phyloP scores from a whole-genome alignment of 164 flowering plant genomes.

The Berberis vulgaris region DNA sequence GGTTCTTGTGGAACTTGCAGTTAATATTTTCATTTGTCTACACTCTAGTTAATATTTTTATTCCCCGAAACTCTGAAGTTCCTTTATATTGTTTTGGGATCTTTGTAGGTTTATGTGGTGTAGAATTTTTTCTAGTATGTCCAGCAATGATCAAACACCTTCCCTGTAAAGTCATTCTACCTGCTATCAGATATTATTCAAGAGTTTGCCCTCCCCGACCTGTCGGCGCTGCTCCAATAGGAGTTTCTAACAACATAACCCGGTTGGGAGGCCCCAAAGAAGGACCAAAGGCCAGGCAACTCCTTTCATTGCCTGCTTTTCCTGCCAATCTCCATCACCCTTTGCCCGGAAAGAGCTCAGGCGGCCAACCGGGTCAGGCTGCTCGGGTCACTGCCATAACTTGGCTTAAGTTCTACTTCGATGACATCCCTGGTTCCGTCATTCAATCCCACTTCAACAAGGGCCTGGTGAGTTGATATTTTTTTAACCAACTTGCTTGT shows the following conservation, averaged over 20 bases:
- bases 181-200: constrained; percentile 29
- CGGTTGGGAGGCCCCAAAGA: constrained; percentile 42
- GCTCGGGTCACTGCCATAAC: constrained; percentile 59
- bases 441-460: constrained; percentile 73
- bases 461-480: constrained; percentile 49
- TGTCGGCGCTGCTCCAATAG: constrained; percentile 26
- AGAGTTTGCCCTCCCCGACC: constrained; percentile 42
- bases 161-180: neutral
- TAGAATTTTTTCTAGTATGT: neutral
- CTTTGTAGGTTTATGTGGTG: no score
- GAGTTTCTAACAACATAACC: constrained; percentile 64
- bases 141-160: neutral
- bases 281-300: constrained; percentile 68
- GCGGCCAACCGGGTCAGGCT: constrained; percentile 6
- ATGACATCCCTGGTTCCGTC: constrained; percentile 32
- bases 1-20: no score
- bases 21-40: no score
- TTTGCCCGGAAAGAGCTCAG: constrained; percentile 37
- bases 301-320: constrained; percentile 74
- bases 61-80: no score
- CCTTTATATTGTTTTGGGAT: no score
- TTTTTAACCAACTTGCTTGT: neutral
- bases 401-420: constrained; percentile 83
- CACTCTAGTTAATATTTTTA: no score
- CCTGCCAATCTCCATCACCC: constrained; percentile 35